Evolutionary conservation across 2,329 filamentous ascomycete genomes (phyloP), one percentile per base, ranked within the genome.

Genomic region (Verticillium nubilum): DNA sequence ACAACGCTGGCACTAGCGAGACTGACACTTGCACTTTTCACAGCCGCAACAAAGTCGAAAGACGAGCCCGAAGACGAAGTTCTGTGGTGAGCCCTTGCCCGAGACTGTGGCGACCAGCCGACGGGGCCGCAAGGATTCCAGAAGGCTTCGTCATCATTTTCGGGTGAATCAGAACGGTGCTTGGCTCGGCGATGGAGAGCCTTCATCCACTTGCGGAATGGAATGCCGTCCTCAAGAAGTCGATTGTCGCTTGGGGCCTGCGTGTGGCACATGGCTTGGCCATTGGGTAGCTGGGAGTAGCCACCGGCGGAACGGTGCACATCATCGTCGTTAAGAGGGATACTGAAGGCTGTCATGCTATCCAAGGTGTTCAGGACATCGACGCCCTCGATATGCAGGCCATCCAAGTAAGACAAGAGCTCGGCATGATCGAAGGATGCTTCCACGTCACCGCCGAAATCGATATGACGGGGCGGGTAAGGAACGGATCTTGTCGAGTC

Each of bases 11-110:
- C 81, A 67, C 88, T 91, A 54, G 86, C 83, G 61, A 93, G 78
- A 61, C 92, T 96, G 61, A 91, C 80, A 61, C 89, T 93, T 57
- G 90, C 89, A 63, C 91, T 95, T 70, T 89, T 92, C 65, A 96
- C 83, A 17, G 86, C 88, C n/a, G 87, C 86, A 42, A 97, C 85
- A 68, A 93, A 92, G 2, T 84, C 89, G 61, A 91, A 86, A 0
- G 92, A 96, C 6, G 90, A 91, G 1, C 83, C 82, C 13, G 90
- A 90, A 2, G 88, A 89, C 7, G 84, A 86, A 59, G 85, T 81
- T 60, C 82, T 79, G 66, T 82, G 80, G 65, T 73, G 42, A 2
- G 19, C 42, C 42, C 42, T 58, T 59, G 64, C 61, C 42, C 59
- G 62, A 54, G 63, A 66, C 55, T 67, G 65, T 37, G 64, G 60